Conservation (phyloP, 2,329 filamentous ascomycete genomes). For the Paradendryphiella salina region DNA sequence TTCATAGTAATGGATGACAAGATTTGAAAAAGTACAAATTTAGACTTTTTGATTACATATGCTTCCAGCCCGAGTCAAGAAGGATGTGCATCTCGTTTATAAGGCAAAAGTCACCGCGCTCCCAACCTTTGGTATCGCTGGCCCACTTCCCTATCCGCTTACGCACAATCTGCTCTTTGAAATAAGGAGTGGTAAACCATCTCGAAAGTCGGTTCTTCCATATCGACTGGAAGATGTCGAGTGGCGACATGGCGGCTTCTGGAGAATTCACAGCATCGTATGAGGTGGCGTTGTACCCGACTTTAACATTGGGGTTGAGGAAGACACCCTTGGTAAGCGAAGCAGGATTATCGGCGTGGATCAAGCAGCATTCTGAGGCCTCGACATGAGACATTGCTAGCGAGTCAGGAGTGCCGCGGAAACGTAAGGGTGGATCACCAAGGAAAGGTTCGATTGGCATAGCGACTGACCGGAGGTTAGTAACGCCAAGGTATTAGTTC, state of each 20-base stretch:
- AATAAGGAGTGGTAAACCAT: constrained; percentile 12
- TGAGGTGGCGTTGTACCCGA: constrained; percentile 60
- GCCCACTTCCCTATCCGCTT: constrained; percentile 16
- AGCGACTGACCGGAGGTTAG: constrained; percentile 31
- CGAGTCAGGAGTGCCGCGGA: constrained; percentile 66
- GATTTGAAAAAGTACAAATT: too few relatives aligned
- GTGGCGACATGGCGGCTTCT: constrained; percentile 12
- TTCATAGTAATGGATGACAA: too few relatives aligned
- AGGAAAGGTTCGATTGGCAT: constrained; percentile 34
- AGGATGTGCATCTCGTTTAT: constrained; percentile 49
- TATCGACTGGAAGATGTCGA: constrained; percentile 13
- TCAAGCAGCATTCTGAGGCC: constrained; percentile 77
- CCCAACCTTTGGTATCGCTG: constrained; percentile 14
- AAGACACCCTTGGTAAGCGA: constrained; percentile 60
- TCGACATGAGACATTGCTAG: constrained; percentile 67
- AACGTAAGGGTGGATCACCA: constrained; percentile 53
- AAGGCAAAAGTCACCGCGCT: constrained; percentile 40
- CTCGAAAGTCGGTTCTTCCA: constrained; percentile 20
- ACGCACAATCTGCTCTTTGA: constrained; percentile 17
- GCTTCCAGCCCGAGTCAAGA: constrained; percentile 43
- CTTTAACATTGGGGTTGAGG: constrained; percentile 70
- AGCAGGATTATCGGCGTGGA: constrained; percentile 71
- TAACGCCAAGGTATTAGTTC: neutral
- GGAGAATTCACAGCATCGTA: constrained; percentile 27
- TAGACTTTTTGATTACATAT: constrained; percentile 28